A percentile compares a stretch with the other conserved stretches of the same genome.
Conservation (phyloP, 2,329 filamentous ascomycete species). For the Polytolypa hystricis region DNA sequence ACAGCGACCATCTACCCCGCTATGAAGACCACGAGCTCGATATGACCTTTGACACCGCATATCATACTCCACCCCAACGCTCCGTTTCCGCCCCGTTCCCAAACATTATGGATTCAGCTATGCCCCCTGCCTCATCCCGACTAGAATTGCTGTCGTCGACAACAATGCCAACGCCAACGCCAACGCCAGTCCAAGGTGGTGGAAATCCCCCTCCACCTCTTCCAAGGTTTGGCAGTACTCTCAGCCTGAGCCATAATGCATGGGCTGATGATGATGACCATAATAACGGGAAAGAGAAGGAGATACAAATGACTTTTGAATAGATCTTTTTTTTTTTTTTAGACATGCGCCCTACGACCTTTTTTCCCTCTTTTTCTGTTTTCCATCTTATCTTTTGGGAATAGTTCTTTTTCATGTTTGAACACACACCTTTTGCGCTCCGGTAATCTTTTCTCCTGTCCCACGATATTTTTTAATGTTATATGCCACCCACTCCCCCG, state of each 20-base stretch:
- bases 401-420: neutral
- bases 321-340: too few relatives aligned
- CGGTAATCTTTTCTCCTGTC: too few relatives aligned
- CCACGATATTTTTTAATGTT: too few relatives aligned
- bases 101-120: neutral
- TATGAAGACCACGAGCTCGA: conserved; percentile 39
- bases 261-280: conserved; percentile 64
- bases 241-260: conserved; percentile 38
- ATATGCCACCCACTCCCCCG: too few relatives aligned
- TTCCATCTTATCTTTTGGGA: conserved; percentile 5
- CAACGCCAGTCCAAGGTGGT: too few relatives aligned
- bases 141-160: neutral
- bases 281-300: conserved; percentile 60
- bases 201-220: conserved; percentile 40
- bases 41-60: conserved; percentile 63
- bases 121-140: neutral
- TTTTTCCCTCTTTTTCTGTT: conserved; percentile 2
- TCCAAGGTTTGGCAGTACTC: conserved; percentile 2
- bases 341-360: neutral
- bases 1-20: neutral
- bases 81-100: conserved; percentile 13
- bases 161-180: conserved; percentile 9
- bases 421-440: too few relatives aligned
- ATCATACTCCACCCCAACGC: conserved; percentile 27
- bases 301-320: conserved; percentile 75